Percentiles rank a stretch among this genome's conserved stretches.
Conservation (phyloP, 768 basidiomycete genomes). For the Rhodotorula babjevae region DNA sequence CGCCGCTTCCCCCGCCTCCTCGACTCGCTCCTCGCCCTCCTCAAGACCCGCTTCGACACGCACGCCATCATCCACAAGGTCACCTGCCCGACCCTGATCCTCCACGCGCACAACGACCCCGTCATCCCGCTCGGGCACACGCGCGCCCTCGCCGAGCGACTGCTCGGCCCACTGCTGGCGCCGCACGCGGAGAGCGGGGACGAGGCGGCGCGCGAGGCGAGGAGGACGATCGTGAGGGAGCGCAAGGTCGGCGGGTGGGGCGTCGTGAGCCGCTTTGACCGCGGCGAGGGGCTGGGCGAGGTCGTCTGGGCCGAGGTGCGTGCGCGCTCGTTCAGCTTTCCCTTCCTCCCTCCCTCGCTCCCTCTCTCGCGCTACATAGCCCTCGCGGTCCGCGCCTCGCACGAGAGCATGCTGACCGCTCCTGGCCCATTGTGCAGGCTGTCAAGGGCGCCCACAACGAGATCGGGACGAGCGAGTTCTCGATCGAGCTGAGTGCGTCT, state of each 20-base stretch:
- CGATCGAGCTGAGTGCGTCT: slow-evolving; percentile 8
- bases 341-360: neutral
- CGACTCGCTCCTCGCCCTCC: neutral
- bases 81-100: slow-evolving; percentile 22
- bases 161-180: slow-evolving; percentile 10
- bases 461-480: slow-evolving; percentile 19
- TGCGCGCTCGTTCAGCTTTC: neutral
- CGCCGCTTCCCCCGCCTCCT: slow-evolving; percentile 16
- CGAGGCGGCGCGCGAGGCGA: neutral
- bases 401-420: too few species aligned
- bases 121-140: slow-evolving; percentile 32
- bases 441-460: slow-evolving; percentile 19
- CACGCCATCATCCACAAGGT: slow-evolving; percentile 21
- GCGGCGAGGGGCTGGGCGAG: slow-evolving; percentile 13
- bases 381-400: too few species aligned
- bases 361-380: too few species aligned
- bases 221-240: neutral
- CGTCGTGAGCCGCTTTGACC: slow-evolving; percentile 11
- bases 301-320: slow-evolving; percentile 35
- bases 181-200: neutral
- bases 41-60: slow-evolving; percentile 33
- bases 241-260: slow-evolving; percentile 24
- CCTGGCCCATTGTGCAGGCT: neutral
- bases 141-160: neutral
- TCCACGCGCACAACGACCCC: slow-evolving; percentile 35